Percentiles rank a stretch among this genome's conserved stretches.
phyloP scores from a whole-genome alignment of 129 eudicot species.

The Calendula officinalis region DNA sequence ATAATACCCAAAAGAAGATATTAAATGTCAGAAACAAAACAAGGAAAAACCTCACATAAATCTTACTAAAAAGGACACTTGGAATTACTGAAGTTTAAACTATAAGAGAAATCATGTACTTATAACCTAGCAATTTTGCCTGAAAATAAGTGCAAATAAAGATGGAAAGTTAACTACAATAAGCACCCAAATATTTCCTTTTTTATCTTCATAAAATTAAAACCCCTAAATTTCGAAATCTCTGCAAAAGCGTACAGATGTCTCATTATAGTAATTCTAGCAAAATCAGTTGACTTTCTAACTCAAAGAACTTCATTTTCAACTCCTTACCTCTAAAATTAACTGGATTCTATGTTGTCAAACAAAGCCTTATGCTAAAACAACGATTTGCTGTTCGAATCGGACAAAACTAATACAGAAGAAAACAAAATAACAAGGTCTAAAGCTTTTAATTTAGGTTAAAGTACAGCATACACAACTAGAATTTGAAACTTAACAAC shows the following conservation, averaged over 20 bases:
- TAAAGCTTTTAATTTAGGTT: background rate
- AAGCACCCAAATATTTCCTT: background rate
- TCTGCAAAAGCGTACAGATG: conserved; percentile 16
- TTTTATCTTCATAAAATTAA: conserved; percentile 1
- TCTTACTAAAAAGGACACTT: background rate
- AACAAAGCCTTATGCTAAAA: background rate
- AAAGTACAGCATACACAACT: conserved; percentile 4
- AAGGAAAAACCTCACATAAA: background rate
- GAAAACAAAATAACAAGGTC: background rate
- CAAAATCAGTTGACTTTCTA: conserved; percentile 24
- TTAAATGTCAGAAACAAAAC: background rate
- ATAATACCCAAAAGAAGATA: conserved; percentile 39
- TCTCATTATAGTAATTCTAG: conserved; percentile 1
- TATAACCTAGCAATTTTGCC: too few relatives aligned
- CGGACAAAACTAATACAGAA: background rate
- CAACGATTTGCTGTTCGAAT: background rate
- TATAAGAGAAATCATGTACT: too few relatives aligned
- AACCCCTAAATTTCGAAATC: conserved; percentile 1
- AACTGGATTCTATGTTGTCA: background rate
- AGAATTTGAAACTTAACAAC: background rate
- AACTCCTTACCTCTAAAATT: background rate
- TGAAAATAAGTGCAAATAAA: background rate
- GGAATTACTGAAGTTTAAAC: too few relatives aligned
- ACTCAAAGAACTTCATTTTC: conserved; percentile 8
- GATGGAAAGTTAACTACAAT: background rate